These are phyloP conservation scores for Tuctoria greenei DNA, from an alignment of 176 grass and related monocot species.

Conservation along the genomic window DNA sequence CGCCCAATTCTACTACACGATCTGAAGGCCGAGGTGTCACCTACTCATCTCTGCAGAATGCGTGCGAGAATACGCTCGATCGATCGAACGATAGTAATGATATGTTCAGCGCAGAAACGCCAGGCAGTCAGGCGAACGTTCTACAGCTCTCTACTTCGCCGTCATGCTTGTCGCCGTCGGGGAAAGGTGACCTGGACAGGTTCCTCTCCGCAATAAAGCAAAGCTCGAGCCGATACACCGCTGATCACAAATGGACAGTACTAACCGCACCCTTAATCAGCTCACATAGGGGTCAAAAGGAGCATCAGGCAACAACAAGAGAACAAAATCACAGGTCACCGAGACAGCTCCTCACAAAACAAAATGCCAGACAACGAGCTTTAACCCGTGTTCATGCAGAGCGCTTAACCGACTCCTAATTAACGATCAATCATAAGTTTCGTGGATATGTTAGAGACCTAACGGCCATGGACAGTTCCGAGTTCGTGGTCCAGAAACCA, in stretches of 20 bases:
- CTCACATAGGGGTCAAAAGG: background rate
- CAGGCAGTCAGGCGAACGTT: constrained; percentile 31
- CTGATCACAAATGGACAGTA: background rate
- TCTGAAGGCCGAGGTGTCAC: constrained; percentile 28
- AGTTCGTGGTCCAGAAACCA: constrained; percentile 1
- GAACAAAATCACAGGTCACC: constrained; percentile 14
- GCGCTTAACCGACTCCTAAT: background rate
- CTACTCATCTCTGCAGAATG: background rate
- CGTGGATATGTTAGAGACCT: background rate
- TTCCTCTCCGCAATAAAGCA: background rate
- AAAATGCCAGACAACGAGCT: background rate
- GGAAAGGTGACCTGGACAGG: background rate
- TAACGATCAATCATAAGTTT: background rate
- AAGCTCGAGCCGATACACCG: background rate
- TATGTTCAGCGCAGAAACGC: background rate
- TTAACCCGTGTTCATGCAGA: background rate
- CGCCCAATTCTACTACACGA: background rate
- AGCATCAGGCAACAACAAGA: background rate
- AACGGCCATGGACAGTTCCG: background rate
- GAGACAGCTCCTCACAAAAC: background rate
- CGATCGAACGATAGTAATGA: background rate
- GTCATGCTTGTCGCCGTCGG: constrained; percentile 26
- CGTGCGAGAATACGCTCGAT: constrained; percentile 2
- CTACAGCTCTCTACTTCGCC: constrained; percentile 21
- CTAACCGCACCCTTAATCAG: background rate